Evolutionary conservation across 208 protist genomes (phyloP).

Genomic region (Crithidia mellificae): DNA sequence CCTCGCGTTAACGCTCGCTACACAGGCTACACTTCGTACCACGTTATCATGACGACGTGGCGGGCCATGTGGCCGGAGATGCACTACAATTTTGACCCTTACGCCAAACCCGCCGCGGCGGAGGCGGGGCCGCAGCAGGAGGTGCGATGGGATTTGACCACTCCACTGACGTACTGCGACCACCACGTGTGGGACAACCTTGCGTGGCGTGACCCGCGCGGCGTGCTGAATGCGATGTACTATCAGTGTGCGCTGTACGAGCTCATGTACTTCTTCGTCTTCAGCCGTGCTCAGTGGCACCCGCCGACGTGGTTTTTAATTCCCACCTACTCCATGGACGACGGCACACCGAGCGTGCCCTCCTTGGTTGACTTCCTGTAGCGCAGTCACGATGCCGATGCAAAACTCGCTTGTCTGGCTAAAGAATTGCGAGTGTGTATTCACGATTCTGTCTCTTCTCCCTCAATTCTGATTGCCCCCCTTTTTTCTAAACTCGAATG

Average conservation of each 20-base stretch:
- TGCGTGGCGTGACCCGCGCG: constrained; percentile 61
- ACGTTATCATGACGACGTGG: constrained; percentile 83
- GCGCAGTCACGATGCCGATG: too few relatives aligned
- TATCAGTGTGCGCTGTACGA: constrained; percentile 74
- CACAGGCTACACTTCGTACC: constrained; percentile 84
- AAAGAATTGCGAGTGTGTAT: too few relatives aligned
- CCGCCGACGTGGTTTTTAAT: constrained; percentile 68
- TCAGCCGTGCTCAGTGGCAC: constrained; percentile 77
- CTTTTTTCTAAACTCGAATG: too few relatives aligned
- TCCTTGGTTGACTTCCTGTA: constrained; percentile 1
- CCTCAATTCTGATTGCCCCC: too few relatives aligned
- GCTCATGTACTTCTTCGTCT: constrained; percentile 83
- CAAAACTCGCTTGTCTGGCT: too few relatives aligned
- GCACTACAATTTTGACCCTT: constrained; percentile 31
- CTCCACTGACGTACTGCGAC: constrained; percentile 42
- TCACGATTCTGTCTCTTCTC: too few relatives aligned
- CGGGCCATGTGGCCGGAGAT: constrained; percentile 87
- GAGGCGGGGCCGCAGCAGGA: constrained; percentile 5
- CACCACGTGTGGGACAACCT: constrained; percentile 79
- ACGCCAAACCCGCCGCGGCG: background rate
- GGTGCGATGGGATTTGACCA: constrained; percentile 8
- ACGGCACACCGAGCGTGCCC: constrained; percentile 31
- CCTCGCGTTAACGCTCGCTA: constrained; percentile 22
- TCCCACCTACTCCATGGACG: constrained; percentile 54
- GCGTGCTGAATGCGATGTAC: constrained; percentile 66